Evolutionary conservation across 2,329 filamentous ascomycete genomes (phyloP), one percentile per base, ranked within the genome.

Genomic region (Neonectria punicea): DNA sequence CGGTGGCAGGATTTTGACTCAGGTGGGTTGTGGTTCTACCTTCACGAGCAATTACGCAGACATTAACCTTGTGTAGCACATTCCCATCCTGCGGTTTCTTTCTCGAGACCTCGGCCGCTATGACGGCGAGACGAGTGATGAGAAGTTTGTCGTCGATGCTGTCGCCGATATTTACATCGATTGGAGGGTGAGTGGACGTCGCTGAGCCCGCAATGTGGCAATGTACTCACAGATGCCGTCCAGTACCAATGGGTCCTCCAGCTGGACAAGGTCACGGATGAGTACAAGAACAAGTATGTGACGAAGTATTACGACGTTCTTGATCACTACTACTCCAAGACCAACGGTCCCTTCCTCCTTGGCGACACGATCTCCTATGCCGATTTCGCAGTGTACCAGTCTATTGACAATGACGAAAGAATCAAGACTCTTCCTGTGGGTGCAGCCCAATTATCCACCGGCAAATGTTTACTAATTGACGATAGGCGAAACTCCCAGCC

Each of bases 311-410:
- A 80, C 34, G 65, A 73, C 0, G 43, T 77, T 1, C 28, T 80
- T 1, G 73, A 59, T 0, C 61, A 75, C 32, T 78, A 77, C 39
- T 80, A 80, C 32, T 56, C 70, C 0, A 69, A 78, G 1, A 58
- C 53, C 0, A 59, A 60, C 0, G 80, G 79, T 0, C 80, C 80
- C 1, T 81, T 76, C 53, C 75, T 81, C 3, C 66, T 82, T 0
- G 79, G 80, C 1, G 68, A 80, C 5, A 73, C 67, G 28, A 60
- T 80, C 54, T 79, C 76, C 5, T 81, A 82, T 41, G 75, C 71
- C 14, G 80, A 82, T 44, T 81, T 82, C 63, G 78, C 77, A 0
- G 68, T 81, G 2, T 81, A 77, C 60, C 77, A 80, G 54, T 78
- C 78, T 2, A 75, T 81, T 30, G 78, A 81, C 50, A 80, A 81